Evolutionary conservation across 2,329 filamentous ascomycete species (phyloP).

Genomic region (Colletotrichum ledebouriae): DNA sequence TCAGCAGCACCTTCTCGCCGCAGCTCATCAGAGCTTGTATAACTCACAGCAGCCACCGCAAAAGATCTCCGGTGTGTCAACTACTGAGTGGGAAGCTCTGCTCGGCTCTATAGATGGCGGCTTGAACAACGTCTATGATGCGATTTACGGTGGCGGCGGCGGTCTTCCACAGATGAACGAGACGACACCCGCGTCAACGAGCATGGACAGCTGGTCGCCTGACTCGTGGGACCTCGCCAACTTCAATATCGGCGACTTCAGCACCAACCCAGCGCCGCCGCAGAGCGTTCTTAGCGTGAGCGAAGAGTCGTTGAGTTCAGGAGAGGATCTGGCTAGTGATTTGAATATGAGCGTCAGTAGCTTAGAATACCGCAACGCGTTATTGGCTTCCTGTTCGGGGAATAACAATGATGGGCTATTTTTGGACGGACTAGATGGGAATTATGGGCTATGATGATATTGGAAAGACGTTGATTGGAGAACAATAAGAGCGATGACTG

Average conservation of each 20-base stretch:
- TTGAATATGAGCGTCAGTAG: constrained; percentile 50
- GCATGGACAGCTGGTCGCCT: constrained; percentile 65
- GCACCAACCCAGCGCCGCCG: constrained; percentile 56
- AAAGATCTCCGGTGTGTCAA: constrained; percentile 64
- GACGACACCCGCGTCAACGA: constrained; percentile 55
- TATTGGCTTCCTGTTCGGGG: constrained; percentile 45
- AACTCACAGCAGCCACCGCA: constrained; percentile 52
- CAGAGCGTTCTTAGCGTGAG: constrained; percentile 70
- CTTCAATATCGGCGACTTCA: constrained; percentile 65
- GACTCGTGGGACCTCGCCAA: constrained; percentile 68
- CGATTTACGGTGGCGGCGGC: constrained; percentile 77
- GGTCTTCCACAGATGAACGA: constrained; percentile 63
- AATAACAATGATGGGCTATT: constrained; percentile 46
- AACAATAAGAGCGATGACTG: background rate
- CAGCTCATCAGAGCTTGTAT: constrained; percentile 50
- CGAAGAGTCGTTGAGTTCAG: constrained; percentile 70
- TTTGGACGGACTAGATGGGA: constrained; percentile 60
- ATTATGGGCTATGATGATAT: constrained; percentile 51
- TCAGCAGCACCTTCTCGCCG: constrained; percentile 47
- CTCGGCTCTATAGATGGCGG: constrained; percentile 85
- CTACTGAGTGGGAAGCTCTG: constrained; percentile 85
- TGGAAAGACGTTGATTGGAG: constrained; percentile 19
- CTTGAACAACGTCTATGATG: constrained; percentile 85
- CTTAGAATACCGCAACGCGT: constrained; percentile 52
- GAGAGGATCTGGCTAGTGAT: constrained; percentile 59